Base-by-base conservation (phyloP, 2,329 filamentous ascomycete genomes). In the Aureobasidium sp. region DNA sequence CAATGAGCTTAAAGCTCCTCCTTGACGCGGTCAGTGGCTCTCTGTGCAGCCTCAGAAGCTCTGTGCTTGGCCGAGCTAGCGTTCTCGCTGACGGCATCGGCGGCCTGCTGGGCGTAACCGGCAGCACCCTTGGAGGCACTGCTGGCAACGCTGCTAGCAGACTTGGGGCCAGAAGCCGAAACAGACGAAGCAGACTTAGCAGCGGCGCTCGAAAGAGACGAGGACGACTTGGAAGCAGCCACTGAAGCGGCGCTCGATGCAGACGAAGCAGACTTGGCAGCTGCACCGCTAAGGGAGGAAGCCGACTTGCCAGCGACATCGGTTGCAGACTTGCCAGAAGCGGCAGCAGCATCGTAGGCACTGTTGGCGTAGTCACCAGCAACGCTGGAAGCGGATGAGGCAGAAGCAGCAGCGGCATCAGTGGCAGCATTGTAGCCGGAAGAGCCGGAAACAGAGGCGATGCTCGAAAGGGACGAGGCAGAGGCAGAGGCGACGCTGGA, bases 241-340 rank as follows among this genome's bases (percentile, higher is more conserved):
- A 42, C 41, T 20, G 55, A 47, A 17, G 64, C 65, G 39, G 61
- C 55, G 52, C 55, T 62, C 44, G 63, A 34, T 44, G 64, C 69
- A 34, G 68, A 69, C 63, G 67, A 39, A 37, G 64, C 69, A 34
- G 68, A 69, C 65, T 67, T 68, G 47, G 67, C 68, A 37, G 69
- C 70, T 17, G 39, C 64, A 17, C 65, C 63, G 27, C 68, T 62
- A 5, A 64, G 52, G 5, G 58, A 61, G 15, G 50, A 52, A 9
- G 50, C 50, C 12, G 50, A 52, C 34, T 52, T 93, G 63, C 87
- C 86, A 53, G 88, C 90, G 63, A 71, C 75, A 64, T 76, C 74
- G 36, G 78, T 77, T 50, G 78, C 78, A 58, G 78, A 77, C n/a
- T 44, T 41, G 53, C 26, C 53, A 66, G 76, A 76, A 60, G 73